Base-by-base conservation (phyloP, 164 flowering plant genomes). In the Vitis labrusca region DNA sequence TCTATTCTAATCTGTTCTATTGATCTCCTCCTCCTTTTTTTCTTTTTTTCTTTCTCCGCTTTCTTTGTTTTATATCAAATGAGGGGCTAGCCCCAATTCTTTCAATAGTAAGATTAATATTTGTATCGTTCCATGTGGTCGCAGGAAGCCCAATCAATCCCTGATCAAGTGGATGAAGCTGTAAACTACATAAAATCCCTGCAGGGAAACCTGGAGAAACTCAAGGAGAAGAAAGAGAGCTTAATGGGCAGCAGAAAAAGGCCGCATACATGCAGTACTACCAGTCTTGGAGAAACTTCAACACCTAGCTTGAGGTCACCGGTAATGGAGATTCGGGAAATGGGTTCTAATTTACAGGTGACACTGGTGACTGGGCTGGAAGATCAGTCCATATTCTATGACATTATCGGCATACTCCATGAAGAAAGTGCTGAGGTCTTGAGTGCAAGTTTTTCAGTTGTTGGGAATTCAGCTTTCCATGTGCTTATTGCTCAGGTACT, bases 91-190 rank as follows among this genome's bases (percentile, higher is more conserved):
- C 27, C 27, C 27, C 27, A 23, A 23, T 23, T 23, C 27, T 23
- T 23, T 23, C 27, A 23, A 23, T 23, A 23, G 27, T 23, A 23
- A 9, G 5, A 59, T 59, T 59, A 5, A 32, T 8, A 11, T 19
- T 9, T 48, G 27, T 48, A n/a, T 3, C 47, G 15, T 57, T 27
- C 49, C 29, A 8, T 30, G 11, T 52, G 8, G 16, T 17, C 72
- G 68, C 85, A 79, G 85, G 77, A 74, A 37, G 23, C 67, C 44
- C 10, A 52, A 48, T 3, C 82, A 49, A 17, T 79, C 47, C 79
- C 81, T 0, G 81, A 79, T 68, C 77, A 75, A 16, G 49, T 82
- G 61, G 80, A 77, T 59, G 85, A 77, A 61, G 79, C 82, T 0
- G 67, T 77, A 23, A 71, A 59, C 7, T 66, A 82, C 76, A 79